phyloP scores from a whole-genome alignment of 1,284 basidiomycete genomes.

The Leccinum solheimii region DNA sequence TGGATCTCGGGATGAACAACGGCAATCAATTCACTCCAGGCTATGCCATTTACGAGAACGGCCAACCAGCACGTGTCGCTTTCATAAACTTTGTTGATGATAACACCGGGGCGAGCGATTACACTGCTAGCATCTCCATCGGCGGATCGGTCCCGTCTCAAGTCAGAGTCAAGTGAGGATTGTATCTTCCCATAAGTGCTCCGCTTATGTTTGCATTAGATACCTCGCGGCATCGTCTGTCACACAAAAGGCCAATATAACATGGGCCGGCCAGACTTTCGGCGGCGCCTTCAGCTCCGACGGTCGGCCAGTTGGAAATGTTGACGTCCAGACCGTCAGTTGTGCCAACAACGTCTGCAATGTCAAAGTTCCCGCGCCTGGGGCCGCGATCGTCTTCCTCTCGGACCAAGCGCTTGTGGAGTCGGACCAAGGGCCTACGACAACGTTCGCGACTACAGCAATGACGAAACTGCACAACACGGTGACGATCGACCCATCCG shows the following conservation, averaged over 20 bases:
- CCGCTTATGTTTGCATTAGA: constrained; percentile 31
- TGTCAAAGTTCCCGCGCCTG: constrained; percentile 53
- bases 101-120: constrained; percentile 48
- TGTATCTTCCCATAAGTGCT: not conserved
- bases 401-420: constrained; percentile 39
- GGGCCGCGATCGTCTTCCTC: constrained; percentile 58
- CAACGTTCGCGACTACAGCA: constrained; percentile 44
- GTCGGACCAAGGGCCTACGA: constrained; percentile 34
- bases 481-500: constrained; percentile 26
- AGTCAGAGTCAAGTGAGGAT: constrained; percentile 56
- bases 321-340: constrained; percentile 45
- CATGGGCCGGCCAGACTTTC: constrained; percentile 73
- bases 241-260: constrained; percentile 66
- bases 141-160: constrained; percentile 44
- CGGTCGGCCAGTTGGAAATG: constrained; percentile 56
- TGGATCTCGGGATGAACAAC: constrained; percentile 56
- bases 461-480: constrained; percentile 37
- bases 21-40: constrained; percentile 59
- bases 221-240: constrained; percentile 56
- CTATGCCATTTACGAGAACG: constrained; percentile 73
- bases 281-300: constrained; percentile 63
- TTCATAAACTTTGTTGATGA: constrained; percentile 72
- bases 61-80: constrained; percentile 53
- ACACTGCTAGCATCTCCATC: constrained; percentile 47
- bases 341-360: constrained; percentile 49